Evolutionary conservation across 2,329 filamentous ascomycete species (phyloP).

Genomic region (Nothophaeocryptopus gaeumannii): DNA sequence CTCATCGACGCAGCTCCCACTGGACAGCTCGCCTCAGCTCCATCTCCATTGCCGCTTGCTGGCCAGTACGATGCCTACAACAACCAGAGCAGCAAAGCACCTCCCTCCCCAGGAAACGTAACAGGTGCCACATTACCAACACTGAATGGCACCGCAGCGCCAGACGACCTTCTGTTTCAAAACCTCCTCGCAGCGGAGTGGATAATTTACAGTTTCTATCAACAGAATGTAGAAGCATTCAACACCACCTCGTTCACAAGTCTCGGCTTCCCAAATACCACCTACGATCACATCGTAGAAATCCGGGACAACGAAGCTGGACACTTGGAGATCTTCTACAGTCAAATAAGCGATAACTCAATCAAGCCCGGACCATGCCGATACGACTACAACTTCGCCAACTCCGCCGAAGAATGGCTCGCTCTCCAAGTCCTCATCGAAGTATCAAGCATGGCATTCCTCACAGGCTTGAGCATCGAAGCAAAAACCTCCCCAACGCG

Average conservation of each 20-base stretch:
- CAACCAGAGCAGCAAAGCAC: background rate
- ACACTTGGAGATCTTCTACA: slow-evolving; percentile 41
- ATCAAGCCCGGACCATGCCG: slow-evolving; percentile 42
- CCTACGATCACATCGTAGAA: slow-evolving; percentile 40
- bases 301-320: slow-evolving; percentile 49
- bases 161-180: slow-evolving; percentile 46
- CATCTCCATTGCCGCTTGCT: background rate
- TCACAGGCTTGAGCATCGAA: slow-evolving; percentile 39
- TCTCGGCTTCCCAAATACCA: slow-evolving; percentile 40
- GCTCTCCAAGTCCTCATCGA: slow-evolving; percentile 39
- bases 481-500: slow-evolving; percentile 36
- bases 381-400: slow-evolving; percentile 32
- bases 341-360: slow-evolving; percentile 41
- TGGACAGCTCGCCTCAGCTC: too few species aligned
- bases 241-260: slow-evolving; percentile 36
- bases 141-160: slow-evolving; percentile 31
- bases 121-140: slow-evolving; percentile 36
- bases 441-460: slow-evolving; percentile 41
- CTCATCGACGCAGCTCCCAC: too few species aligned
- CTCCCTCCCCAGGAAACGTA: slow-evolving; percentile 41
- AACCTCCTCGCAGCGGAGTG: slow-evolving; percentile 47
- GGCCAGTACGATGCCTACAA: slow-evolving; percentile 1
- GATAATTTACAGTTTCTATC: slow-evolving; percentile 47
- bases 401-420: slow-evolving; percentile 25
- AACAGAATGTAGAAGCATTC: slow-evolving; percentile 43